Conservation (phyloP, 768 basidiomycete species). For the Lactarius tabidus region DNA sequence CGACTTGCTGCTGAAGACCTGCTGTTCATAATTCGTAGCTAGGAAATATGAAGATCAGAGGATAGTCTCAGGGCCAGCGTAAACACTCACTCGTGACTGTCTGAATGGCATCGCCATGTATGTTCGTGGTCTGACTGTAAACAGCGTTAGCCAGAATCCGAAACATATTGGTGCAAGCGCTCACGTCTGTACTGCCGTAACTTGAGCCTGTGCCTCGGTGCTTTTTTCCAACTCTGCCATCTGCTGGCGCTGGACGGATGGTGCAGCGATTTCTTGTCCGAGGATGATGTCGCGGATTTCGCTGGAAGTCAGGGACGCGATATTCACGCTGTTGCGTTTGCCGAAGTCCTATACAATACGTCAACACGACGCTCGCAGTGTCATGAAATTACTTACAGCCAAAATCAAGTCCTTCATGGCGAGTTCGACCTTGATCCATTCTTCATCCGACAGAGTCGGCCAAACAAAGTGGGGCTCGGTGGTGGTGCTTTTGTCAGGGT, state of each 20-base stretch:
- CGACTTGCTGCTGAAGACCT: conserved; percentile 98
- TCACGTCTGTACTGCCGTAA: conserved; percentile 92
- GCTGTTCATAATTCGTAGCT: conserved; percentile 97
- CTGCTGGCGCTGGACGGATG: conserved; percentile 94
- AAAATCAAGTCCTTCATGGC: conserved; percentile 97
- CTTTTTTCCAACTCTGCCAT: conserved; percentile 99
- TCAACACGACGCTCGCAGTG: conserved; percentile 24
- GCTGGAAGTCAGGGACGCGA: conserved; percentile 92
- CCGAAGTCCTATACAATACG: conserved; percentile 73
- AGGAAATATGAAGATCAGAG: conserved; percentile 6
- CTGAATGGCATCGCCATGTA: conserved; percentile 94
- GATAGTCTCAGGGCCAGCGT: not conserved
- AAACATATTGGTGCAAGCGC: conserved; percentile 25
- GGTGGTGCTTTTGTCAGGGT: conserved; percentile 94
- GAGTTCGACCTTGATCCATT: conserved; percentile 99
- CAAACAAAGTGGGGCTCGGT: conserved; percentile 98
- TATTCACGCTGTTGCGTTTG: conserved; percentile 98
- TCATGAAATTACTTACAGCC: conserved; percentile 46
- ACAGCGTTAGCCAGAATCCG: conserved; percentile 17
- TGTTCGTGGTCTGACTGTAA: conserved; percentile 85
- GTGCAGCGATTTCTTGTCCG: conserved; percentile 96
- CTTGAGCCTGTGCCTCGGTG: conserved; percentile 88
- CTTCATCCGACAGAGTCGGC: conserved; percentile 89
- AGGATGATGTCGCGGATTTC: conserved; percentile 98
- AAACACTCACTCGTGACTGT: conserved; percentile 76